phyloP scores from a whole-genome alignment of 2,329 filamentous ascomycete genomes.

The Claviceps cyperi region DNA sequence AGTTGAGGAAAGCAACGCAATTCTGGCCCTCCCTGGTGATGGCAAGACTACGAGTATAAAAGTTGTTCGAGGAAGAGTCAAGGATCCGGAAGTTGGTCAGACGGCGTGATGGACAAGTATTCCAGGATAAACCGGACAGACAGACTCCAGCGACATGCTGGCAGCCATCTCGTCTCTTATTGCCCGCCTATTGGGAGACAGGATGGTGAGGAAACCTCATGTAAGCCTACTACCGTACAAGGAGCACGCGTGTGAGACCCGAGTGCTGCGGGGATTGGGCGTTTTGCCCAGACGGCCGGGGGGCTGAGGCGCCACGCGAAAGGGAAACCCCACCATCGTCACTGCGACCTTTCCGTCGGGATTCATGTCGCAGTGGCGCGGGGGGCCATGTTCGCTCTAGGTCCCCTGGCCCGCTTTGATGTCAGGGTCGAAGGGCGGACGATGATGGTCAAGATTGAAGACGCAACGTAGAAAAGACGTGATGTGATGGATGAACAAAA shows the following conservation, averaged over 20 bases:
- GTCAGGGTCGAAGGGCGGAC: not conserved
- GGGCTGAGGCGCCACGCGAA: conserved; percentile 6
- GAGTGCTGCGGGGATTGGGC: not conserved
- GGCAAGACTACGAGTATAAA: not conserved
- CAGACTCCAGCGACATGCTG: conserved; percentile 1
- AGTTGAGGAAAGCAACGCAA: not conserved
- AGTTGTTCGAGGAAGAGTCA: not conserved
- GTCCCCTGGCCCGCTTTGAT: not conserved
- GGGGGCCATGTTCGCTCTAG: not conserved
- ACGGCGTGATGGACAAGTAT: not conserved
- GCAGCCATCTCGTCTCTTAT: not conserved
- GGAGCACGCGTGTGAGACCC: conserved; percentile 1
- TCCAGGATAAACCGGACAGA: not conserved
- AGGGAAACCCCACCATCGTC: not conserved
- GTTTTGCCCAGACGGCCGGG: not conserved
- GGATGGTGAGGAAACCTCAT: not conserved
- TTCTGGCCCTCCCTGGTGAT: not conserved
- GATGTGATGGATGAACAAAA: not conserved
- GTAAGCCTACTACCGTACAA: not conserved
- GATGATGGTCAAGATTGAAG: not conserved
- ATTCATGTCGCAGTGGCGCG: not conserved
- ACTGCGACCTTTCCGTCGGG: conserved; percentile 2
- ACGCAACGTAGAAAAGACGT: not conserved
- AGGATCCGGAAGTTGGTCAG: not conserved
- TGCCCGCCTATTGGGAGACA: not conserved